Percentiles rank a stretch among this genome's conserved stretches.
Conservation (phyloP, 805 yeast species). For the Saccharomycopsis sp. region DNA sequence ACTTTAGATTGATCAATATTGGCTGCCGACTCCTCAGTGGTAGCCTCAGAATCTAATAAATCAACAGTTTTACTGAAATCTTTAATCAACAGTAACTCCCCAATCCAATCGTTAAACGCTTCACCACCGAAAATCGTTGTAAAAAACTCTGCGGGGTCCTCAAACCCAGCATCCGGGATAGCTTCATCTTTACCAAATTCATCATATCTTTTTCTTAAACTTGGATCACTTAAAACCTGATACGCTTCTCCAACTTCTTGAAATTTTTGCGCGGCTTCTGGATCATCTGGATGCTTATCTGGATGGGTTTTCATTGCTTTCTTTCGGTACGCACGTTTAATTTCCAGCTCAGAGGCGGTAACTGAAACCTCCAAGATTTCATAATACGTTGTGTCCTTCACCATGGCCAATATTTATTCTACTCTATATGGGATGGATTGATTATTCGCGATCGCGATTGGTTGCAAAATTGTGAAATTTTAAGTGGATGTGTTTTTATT, state of each 20-base stretch:
- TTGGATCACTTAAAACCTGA: constrained; percentile 71
- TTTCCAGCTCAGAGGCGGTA: constrained; percentile 70
- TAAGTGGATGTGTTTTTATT: too few species aligned
- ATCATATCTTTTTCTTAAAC: constrained; percentile 68
- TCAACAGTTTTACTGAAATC: constrained; percentile 55
- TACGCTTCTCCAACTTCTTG: constrained; percentile 69
- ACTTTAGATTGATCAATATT: constrained; percentile 20
- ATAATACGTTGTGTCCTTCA: constrained; percentile 79
- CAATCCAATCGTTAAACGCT: constrained; percentile 70
- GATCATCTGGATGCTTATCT: constrained; percentile 94
- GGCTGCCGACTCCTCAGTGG: constrained; percentile 23
- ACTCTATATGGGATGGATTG: not conserved
- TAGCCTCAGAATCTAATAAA: constrained; percentile 31
- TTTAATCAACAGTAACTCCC: constrained; percentile 63
- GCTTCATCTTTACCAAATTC: constrained; percentile 76
- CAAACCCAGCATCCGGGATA: constrained; percentile 62
- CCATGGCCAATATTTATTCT: constrained; percentile 42
- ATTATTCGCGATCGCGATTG: not conserved
- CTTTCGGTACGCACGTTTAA: constrained; percentile 89
- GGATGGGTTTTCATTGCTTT: constrained; percentile 89
- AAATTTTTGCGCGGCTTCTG: constrained; percentile 79
- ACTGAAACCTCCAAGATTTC: constrained; percentile 65
- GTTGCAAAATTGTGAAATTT: too few species aligned
- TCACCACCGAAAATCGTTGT: constrained; percentile 81
- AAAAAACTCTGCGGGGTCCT: constrained; percentile 84